Evolutionary conservation across 148 eudicot genomes (phyloP).

Genomic region (Vaccinium corymbosum): DNA sequence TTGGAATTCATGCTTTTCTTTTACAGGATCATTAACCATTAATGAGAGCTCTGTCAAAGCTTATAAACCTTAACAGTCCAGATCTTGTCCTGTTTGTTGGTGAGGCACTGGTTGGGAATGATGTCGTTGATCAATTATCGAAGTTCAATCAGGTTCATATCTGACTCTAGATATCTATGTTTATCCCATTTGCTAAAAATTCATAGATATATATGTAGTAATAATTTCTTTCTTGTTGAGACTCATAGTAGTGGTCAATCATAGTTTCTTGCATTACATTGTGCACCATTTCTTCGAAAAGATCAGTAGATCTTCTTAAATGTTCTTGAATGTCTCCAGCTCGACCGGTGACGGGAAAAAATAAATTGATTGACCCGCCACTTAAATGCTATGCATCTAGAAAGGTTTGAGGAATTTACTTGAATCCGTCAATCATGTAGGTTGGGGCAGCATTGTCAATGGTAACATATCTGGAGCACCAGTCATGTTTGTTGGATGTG

Average conservation of each 20-base stretch:
- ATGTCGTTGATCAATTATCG: conserved; percentile 87
- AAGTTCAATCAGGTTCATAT: conserved; percentile 78
- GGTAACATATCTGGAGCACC: neutral
- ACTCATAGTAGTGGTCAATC: neutral
- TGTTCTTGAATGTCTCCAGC: neutral
- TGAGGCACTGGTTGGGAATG: conserved; percentile 94
- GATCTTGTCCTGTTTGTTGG: conserved; percentile 93
- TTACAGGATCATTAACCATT: conserved; percentile 91
- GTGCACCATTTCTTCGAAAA: neutral
- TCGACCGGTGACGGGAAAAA: neutral
- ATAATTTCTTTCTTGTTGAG: no score
- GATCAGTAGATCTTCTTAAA: neutral
- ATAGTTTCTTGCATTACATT: neutral
- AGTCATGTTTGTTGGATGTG: conserved; percentile 98
- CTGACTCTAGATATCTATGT: no score
- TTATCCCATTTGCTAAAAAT: no score
- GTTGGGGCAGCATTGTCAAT: no score
- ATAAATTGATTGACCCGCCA: no score
- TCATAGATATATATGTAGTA: no score
- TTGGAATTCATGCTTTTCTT: neutral
- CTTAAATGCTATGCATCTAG: no score
- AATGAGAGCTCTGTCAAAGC: conserved; percentile 93
- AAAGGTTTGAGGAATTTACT: no score
- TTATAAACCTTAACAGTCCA: conserved; percentile 74
- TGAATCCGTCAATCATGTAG: no score